Evolutionary conservation across 2,329 filamentous ascomycete genomes (phyloP), one percentile per base, ranked within the genome.

Genomic region (Dothistroma pini): DNA sequence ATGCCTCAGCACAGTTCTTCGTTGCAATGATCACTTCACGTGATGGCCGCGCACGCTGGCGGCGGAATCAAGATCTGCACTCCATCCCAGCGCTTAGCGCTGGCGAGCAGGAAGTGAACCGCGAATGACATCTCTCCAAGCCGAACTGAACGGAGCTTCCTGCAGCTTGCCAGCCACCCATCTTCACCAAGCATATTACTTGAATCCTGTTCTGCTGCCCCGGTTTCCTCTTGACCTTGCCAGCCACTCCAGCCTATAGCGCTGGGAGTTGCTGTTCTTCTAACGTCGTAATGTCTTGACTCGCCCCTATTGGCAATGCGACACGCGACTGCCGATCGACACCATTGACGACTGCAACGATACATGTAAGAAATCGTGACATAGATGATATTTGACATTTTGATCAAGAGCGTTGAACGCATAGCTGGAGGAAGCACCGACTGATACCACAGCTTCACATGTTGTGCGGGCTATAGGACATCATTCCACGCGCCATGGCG

Each of bases 401-500:
- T 19, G 48, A 4, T 29, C 19, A 32, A 5, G 21, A 14, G 21
- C 11, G 9, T 31, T 9, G 51, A 9, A 32, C 6, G 31, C 19
- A 51, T 54, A 21, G 29, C n/a, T 34, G 48, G 12, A 9, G 21
- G 3, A 32, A 16, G 12, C 21, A 52, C 21, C 12, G 16, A 35
- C 25, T 55, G 21, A 21, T 32, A 4, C 4, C 12, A 14, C 51
- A 55, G 53, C 53, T 35, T 11, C 29, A 54, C 41, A 16, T 44
- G 16, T n/a, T 44, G 41, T 11, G 16, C 6, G 14, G n/a, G 2
- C 51, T 10, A 21, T 53, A 35, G n/a, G 6, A 35, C 11, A 11
- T 4, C 12, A 6, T n/a, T 35, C 31, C 51, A 49, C 32, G 41
- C 38, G n/a, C 22, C 55, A 67, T 67, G 65, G 60, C 61, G n/a